Evolutionary conservation across 345 rosid genomes (phyloP), one percentile per base, ranked within the genome.

Genomic region (Citropsis articulata): DNA sequence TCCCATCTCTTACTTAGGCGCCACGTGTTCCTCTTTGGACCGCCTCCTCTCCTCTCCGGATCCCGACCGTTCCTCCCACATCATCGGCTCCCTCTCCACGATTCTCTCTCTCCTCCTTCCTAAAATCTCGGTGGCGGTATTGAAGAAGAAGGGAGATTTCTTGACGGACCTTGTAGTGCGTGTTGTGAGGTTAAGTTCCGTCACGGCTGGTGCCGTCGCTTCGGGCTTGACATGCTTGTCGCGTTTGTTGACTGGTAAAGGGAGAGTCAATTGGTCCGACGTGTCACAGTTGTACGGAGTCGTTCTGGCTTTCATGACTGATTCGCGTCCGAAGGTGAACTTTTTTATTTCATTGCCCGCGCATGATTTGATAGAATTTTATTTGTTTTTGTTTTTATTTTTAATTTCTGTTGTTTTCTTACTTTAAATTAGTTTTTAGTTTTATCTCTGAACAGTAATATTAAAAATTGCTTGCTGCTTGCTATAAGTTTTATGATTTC

Each of bases 1-100:
- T 6, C 91, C 97, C 2, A 72, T 90, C 66, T 93, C 97, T 78
- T 96, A 89, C 88, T 92, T 92, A 31, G 93, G 90, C 64, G 89
- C 89, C 70, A 75, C 90, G 1, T 87, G 89, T 81, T 84, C 85
- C 70, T 92, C 97, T 21, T 87, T 94, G 22, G 89, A 89, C 81
- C 89, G 87, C 55, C 86, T 94, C 81, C 81, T 84, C 30, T 76
- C 84, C 40, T 35, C 75, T 21, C 72, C 84, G 22, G 78, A 81
- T 60, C 71, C 77, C 35, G 85, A 79, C 12, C 84, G 88, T 31
- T 80, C 90, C 61, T 5, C 86, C 69, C 86, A 88, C 70, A 79
- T 83, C 1, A 62, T 93, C 25, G 89, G 87, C 18, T 85, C 99
- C 35, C 88, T 93, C 74, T 35, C 85, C 36, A 88, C 91, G 45